Percentiles rank a stretch among this genome's conserved stretches.
These are phyloP conservation scores for Tuber aestivum DNA, from an alignment of 495 filamentous ascomycete species.

Conservation along the genomic window DNA sequence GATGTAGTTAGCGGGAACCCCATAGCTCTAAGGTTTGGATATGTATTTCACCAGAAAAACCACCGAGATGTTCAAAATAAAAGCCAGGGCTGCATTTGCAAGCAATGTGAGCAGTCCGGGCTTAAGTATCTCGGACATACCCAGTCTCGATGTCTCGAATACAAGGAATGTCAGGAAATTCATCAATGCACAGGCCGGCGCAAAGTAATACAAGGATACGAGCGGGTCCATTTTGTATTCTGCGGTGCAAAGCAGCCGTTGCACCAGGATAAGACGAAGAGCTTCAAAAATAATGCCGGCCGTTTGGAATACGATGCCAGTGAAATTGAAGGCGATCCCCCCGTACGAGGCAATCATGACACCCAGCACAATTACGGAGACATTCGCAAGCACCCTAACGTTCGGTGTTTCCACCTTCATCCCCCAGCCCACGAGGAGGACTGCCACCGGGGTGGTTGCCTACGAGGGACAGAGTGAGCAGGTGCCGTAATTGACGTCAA, in stretches of 20 bases:
- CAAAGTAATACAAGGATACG: slow-evolving; percentile 94
- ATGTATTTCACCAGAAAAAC: slow-evolving; percentile 74
- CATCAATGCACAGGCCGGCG: slow-evolving; percentile 85
- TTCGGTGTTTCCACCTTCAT: slow-evolving; percentile 72
- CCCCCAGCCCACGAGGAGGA: slow-evolving; percentile 76
- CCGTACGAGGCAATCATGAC: slow-evolving; percentile 85
- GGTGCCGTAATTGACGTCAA: slow-evolving; percentile 1
- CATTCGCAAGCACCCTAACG: slow-evolving; percentile 73
- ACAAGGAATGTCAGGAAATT: slow-evolving; percentile 73
- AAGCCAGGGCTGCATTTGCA: slow-evolving; percentile 74
- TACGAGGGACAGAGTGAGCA: slow-evolving; percentile 44
- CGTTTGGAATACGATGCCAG: slow-evolving; percentile 80
- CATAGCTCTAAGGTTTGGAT: neutral
- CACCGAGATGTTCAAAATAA: slow-evolving; percentile 85
- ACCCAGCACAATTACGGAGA: slow-evolving; percentile 81
- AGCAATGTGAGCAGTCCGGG: slow-evolving; percentile 71
- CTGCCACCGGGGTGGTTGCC: slow-evolving; percentile 87
- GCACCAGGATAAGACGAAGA: slow-evolving; percentile 83
- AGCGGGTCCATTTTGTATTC: slow-evolving; percentile 98
- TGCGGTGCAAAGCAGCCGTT: slow-evolving; percentile 75
- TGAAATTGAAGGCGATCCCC: slow-evolving; percentile 84
- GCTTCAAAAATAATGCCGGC: slow-evolving; percentile 84
- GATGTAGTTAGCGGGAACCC: slow-evolving; percentile 39
- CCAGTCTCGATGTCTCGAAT: slow-evolving; percentile 67
- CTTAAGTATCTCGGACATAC: slow-evolving; percentile 63